phyloP scores from a whole-genome alignment of 169 alveolate genomes.

The Plasmodium vivax region DNA sequence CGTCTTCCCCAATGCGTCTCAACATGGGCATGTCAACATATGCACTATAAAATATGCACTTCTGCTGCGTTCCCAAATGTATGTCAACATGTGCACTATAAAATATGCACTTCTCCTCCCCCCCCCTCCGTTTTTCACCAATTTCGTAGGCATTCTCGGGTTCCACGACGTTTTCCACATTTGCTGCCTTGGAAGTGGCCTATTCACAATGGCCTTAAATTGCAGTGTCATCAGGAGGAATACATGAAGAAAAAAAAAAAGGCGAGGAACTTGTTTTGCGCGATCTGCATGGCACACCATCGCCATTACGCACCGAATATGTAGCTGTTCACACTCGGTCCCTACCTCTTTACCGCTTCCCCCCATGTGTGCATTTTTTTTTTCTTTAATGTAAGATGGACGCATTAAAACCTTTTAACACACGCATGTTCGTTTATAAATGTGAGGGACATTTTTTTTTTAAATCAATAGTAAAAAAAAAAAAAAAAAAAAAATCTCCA shows the following conservation, averaged over 20 bases:
- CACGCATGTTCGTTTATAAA: not conserved
- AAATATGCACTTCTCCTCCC: not conserved
- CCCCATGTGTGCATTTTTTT: not conserved
- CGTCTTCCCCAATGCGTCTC: not conserved
- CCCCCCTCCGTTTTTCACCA: not conserved
- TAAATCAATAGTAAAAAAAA: not conserved
- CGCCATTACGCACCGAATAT: not conserved
- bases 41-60: not conserved
- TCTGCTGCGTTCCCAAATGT: not conserved
- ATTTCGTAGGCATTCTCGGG: slow-evolving; percentile 69
- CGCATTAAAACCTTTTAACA: not conserved
- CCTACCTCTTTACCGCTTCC: not conserved
- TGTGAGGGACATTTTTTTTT: not conserved
- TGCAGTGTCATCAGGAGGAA: slow-evolving; percentile 74
- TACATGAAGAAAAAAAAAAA: not conserved
- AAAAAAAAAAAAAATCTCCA: not conserved
- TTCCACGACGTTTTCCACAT: slow-evolving; percentile 84
- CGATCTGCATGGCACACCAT: not conserved
- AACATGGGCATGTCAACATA: not conserved
- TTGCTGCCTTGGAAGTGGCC: slow-evolving; percentile 79
- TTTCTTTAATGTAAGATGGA: not conserved
- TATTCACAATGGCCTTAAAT: slow-evolving; percentile 75
- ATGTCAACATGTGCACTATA: not conserved
- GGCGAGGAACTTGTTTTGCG: not conserved
- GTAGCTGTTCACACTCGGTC: not conserved